These are phyloP conservation scores for Colletotrichum sp. DNA, from an alignment of 2,329 filamentous ascomycete species.

Conservation along the genomic window DNA sequence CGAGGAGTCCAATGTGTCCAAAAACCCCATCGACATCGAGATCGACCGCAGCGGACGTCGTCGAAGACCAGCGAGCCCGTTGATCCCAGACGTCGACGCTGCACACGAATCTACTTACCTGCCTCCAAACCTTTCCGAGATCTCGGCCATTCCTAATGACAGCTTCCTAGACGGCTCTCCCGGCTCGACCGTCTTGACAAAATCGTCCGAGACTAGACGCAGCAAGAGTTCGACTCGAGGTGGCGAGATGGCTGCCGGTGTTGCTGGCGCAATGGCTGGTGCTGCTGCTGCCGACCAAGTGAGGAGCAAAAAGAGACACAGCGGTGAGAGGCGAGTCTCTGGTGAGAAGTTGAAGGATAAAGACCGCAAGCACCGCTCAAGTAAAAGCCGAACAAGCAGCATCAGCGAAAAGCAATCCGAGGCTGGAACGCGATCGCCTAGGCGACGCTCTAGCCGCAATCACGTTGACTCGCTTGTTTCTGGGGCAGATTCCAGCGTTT, in stretches of 20 bases:
- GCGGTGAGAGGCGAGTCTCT: conserved; percentile 44
- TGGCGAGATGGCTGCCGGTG: conserved; percentile 42
- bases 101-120: conserved; percentile 64
- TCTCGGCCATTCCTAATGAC: conserved; percentile 75
- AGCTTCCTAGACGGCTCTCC: conserved; percentile 59
- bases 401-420: conserved; percentile 52
- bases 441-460: conserved; percentile 56
- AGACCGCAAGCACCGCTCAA: conserved; percentile 53
- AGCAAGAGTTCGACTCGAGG: conserved; percentile 47
- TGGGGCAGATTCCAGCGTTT: conserved; percentile 56
- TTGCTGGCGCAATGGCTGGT: conserved; percentile 40
- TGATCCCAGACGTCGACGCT: conserved; percentile 61
- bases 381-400: conserved; percentile 56
- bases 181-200: conserved; percentile 43
- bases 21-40: conserved; percentile 87
- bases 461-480: conserved; percentile 59
- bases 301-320: conserved; percentile 47
- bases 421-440: conserved; percentile 46
- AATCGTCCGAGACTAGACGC: conserved; percentile 38
- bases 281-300: conserved; percentile 46
- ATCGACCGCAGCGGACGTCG: conserved; percentile 65
- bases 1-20: conserved; percentile 78
- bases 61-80: conserved; percentile 71
- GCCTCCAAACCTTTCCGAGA: conserved; percentile 76
- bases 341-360: conserved; percentile 49